Evolutionary conservation across 345 rosid species (phyloP).

Genomic region (Dipteronia sinensis): DNA sequence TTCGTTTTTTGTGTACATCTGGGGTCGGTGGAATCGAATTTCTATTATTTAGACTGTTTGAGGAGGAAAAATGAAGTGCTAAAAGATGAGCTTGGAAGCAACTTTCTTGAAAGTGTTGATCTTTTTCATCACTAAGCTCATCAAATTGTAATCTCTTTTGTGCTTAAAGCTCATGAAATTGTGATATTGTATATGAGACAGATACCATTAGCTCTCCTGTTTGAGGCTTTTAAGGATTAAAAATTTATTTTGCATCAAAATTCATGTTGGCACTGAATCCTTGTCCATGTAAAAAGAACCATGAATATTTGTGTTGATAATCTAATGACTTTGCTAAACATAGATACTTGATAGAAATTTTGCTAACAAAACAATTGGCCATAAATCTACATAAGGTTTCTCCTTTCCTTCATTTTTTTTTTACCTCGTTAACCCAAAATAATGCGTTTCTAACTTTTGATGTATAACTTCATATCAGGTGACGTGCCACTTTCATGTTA

Average conservation of each 20-base stretch:
- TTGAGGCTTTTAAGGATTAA: not conserved
- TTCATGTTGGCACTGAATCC: not conserved
- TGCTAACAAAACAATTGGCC: too few species aligned
- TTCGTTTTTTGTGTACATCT: conserved; percentile 34
- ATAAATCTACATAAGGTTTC: too few species aligned
- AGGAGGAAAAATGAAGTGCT: conserved; percentile 15
- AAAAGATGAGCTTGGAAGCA: conserved; percentile 24
- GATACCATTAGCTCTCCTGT: not conserved
- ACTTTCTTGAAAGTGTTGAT: conserved; percentile 5
- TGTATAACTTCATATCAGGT: too few species aligned
- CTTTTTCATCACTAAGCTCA: not conserved
- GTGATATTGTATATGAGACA: conserved; percentile 25
- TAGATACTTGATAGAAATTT: too few species aligned
- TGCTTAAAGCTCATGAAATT: not conserved
- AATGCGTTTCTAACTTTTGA: too few species aligned
- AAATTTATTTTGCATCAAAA: not conserved
- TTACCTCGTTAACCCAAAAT: too few species aligned
- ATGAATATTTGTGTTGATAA: too few species aligned
- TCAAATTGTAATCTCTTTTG: not conserved
- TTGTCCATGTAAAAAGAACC: too few species aligned
- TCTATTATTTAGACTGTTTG: conserved; percentile 17
- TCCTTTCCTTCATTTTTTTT: too few species aligned
- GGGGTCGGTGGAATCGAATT: conserved; percentile 24
- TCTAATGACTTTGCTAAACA: too few species aligned
- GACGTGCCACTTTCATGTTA: too few species aligned